These are phyloP conservation scores for Neonectria ditissima DNA, from an alignment of 2,329 filamentous ascomycete species.

Conservation along the genomic window DNA sequence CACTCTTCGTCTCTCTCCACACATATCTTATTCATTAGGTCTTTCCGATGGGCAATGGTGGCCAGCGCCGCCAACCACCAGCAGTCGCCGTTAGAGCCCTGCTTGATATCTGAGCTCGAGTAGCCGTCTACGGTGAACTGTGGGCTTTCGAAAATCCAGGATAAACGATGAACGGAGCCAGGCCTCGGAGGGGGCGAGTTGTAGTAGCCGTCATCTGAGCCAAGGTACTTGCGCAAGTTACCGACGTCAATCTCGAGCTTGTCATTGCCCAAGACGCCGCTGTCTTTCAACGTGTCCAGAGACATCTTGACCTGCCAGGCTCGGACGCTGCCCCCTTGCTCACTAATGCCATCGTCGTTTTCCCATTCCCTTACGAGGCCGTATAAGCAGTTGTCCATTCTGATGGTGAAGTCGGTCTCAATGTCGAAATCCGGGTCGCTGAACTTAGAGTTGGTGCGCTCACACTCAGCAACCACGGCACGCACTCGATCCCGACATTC, in stretches of 20 bases:
- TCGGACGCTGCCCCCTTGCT: not conserved
- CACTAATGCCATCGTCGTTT: slow-evolving; percentile 27
- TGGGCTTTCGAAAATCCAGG: slow-evolving; percentile 57
- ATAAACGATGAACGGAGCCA: slow-evolving; percentile 56
- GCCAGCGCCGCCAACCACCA: slow-evolving; percentile 79
- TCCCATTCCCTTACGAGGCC: slow-evolving; percentile 44
- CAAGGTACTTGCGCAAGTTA: slow-evolving; percentile 28
- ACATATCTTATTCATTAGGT: slow-evolving; percentile 74
- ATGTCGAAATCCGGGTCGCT: slow-evolving; percentile 60
- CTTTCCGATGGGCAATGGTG: slow-evolving; percentile 74
- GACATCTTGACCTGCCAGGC: slow-evolving; percentile 29
- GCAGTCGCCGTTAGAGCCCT: slow-evolving; percentile 71
- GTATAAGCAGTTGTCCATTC: slow-evolving; percentile 52
- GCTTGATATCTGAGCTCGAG: slow-evolving; percentile 56
- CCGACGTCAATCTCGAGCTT: slow-evolving; percentile 30
- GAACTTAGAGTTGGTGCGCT: slow-evolving; percentile 59
- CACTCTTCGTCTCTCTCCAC: slow-evolving; percentile 74
- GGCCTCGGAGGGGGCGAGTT: slow-evolving; percentile 37
- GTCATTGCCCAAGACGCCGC: slow-evolving; percentile 29
- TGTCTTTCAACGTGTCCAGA: slow-evolving; percentile 28
- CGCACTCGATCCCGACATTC: slow-evolving; percentile 56
- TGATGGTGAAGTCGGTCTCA: slow-evolving; percentile 53
- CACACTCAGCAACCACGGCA: slow-evolving; percentile 56
- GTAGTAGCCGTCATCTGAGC: slow-evolving; percentile 16
- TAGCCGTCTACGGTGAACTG: slow-evolving; percentile 56